Evolutionary conservation across 2,329 filamentous ascomycete species (phyloP).

Genomic region (Corynespora cassiicola): DNA sequence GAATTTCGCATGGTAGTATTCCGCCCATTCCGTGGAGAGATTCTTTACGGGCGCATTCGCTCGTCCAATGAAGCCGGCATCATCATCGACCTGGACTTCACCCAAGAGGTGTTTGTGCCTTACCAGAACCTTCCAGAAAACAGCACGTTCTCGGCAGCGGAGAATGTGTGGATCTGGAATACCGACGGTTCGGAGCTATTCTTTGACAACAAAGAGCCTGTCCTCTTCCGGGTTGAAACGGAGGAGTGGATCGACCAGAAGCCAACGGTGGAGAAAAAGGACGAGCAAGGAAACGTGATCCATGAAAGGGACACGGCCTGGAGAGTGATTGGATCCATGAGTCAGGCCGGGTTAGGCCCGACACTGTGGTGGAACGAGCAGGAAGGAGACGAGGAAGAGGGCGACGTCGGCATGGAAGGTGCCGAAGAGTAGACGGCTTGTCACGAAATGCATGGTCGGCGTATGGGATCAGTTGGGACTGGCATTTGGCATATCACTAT

Average conservation of each 20-base stretch:
- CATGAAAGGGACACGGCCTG: conserved; percentile 74
- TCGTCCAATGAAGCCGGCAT: conserved; percentile 76
- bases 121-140: conserved; percentile 40
- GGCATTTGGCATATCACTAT: no score
- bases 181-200: conserved; percentile 75
- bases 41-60: conserved; percentile 84
- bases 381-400: conserved; percentile 28
- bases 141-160: conserved; percentile 73
- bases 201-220: conserved; percentile 89
- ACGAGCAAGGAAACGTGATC: conserved; percentile 67
- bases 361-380: conserved; percentile 54
- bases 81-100: conserved; percentile 85
- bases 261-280: conserved; percentile 75
- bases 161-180: conserved; percentile 86
- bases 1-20: conserved; percentile 92
- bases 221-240: conserved; percentile 82
- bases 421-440: conserved; percentile 18
- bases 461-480: no score
- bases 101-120: conserved; percentile 87
- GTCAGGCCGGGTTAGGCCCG: conserved; percentile 54
- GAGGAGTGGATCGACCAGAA: conserved; percentile 93
- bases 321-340: conserved; percentile 64
- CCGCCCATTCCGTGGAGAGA: conserved; percentile 93
- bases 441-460: conserved; percentile 10
- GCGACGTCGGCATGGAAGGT: conserved; percentile 34